Evolutionary conservation across 2,329 filamentous ascomycete species (phyloP).

Genomic region (Ustulina deusta): DNA sequence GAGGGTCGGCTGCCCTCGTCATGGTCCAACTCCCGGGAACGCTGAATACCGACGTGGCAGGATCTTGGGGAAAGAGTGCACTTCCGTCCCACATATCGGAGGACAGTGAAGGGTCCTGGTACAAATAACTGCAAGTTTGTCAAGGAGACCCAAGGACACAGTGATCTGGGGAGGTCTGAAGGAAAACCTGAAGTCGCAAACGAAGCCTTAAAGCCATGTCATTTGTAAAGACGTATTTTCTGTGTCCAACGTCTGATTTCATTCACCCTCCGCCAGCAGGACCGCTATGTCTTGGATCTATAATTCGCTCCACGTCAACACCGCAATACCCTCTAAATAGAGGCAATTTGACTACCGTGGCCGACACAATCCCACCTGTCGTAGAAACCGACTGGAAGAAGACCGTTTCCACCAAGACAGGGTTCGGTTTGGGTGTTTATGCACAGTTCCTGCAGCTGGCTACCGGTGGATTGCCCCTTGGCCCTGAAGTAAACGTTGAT

Average conservation of each 20-base stretch:
- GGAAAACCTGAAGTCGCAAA: conserved; percentile 2
- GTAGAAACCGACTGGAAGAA: conserved; percentile 31
- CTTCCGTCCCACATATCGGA: neutral
- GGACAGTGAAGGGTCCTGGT: conserved; percentile 6
- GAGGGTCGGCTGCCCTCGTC: too few species aligned
- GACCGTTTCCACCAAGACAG: conserved; percentile 14
- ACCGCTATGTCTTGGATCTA: conserved; percentile 23
- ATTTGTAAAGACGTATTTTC: conserved; percentile 24
- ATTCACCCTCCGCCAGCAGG: conserved; percentile 16
- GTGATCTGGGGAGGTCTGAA: neutral
- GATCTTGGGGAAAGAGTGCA: neutral
- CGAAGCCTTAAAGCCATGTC: conserved; percentile 20
- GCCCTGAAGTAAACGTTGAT: conserved; percentile 1
- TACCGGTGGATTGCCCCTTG: conserved; percentile 3
- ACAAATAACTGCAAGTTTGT: conserved; percentile 11
- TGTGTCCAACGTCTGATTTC: conserved; percentile 26
- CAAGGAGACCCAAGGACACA: neutral
- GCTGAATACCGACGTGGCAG: neutral
- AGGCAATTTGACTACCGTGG: neutral
- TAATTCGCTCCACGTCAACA: conserved; percentile 25
- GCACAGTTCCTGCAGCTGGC: conserved; percentile 30
- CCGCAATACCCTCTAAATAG: conserved; percentile 25
- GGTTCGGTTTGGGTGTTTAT: conserved; percentile 19
- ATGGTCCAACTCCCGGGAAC: neutral
- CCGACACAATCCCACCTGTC: conserved; percentile 13